Percentiles rank a stretch among this genome's conserved stretches.
Evolutionary conservation across 108 stramenopile species (phyloP).

Genomic region (Chaetoceros tenuissimus): DNA sequence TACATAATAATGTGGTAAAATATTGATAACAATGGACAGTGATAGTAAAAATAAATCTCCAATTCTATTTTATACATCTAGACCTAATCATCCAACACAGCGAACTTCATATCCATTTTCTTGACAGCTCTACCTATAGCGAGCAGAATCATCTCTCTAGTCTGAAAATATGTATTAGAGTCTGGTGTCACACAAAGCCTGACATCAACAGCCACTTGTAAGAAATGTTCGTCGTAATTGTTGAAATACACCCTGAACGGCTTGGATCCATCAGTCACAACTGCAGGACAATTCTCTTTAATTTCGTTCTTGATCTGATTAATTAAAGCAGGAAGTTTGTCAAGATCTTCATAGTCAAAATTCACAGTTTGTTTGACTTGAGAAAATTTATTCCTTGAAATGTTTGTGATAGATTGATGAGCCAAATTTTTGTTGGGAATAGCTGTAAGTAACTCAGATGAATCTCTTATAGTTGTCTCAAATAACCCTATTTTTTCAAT

Average conservation of each 20-base stretch:
- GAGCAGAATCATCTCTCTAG: conserved; percentile 41
- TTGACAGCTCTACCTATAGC: conserved; percentile 60
- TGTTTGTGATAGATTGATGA: conserved; percentile 44
- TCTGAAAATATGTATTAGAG: conserved; percentile 47
- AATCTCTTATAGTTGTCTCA: conserved; percentile 16
- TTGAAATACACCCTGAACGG: conserved; percentile 51
- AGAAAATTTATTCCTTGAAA: conserved; percentile 35
- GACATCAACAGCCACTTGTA: conserved; percentile 52
- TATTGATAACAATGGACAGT: too few species aligned
- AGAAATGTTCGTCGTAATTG: conserved; percentile 36
- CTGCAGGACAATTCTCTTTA: conserved; percentile 31
- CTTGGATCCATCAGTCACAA: conserved; percentile 57
- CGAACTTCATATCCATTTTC: conserved; percentile 45
- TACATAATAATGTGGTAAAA: too few species aligned
- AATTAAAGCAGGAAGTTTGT: conserved; percentile 46
- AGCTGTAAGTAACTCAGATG: conserved; percentile 25
- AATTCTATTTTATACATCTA: too few species aligned
- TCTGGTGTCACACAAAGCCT: conserved; percentile 46
- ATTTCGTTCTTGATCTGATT: conserved; percentile 59
- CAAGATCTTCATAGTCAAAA: conserved; percentile 40
- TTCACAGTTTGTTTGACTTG: conserved; percentile 54
- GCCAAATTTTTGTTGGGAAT: conserved; percentile 38
- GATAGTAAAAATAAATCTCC: too few species aligned
- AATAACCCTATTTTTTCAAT: conserved; percentile 41
- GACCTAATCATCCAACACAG: too few species aligned